Conservation (phyloP, 2,329 filamentous ascomycete genomes). For the Sarocladiaceae sp. region DNA sequence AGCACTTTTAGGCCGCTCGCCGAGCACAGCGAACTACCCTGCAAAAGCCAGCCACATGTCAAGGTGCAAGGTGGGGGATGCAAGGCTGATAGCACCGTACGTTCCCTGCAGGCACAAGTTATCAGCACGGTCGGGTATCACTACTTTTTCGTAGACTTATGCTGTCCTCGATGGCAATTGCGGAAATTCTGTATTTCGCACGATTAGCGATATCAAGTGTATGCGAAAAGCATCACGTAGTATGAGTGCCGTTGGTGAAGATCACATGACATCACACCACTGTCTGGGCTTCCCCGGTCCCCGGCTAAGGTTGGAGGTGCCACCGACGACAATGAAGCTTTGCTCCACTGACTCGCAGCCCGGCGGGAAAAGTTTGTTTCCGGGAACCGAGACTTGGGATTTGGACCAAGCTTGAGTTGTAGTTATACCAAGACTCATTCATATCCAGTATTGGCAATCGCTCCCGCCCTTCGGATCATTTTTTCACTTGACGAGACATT, state of each 20-base stretch:
- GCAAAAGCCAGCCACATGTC: background rate
- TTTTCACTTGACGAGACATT: background rate
- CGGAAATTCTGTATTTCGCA: too few species aligned
- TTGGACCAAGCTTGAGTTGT: background rate
- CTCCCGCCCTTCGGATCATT: background rate
- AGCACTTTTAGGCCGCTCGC: background rate
- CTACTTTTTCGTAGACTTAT: too few species aligned
- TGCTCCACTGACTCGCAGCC: conserved; percentile 10
- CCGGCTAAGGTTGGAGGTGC: conserved; percentile 5
- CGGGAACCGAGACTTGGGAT: conserved; percentile 9
- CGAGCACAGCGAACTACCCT: background rate
- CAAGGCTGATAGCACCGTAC: background rate
- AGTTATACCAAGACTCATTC: background rate
- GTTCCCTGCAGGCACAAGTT: background rate
- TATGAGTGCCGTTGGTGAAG: too few species aligned
- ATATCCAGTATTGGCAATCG: background rate
- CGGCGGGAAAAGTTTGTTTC: conserved; percentile 10
- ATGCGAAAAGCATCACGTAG: too few species aligned
- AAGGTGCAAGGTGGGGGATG: background rate
- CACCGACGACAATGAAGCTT: conserved; percentile 7
- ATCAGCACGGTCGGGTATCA: background rate
- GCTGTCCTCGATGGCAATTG: too few species aligned
- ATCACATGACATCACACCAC: conserved; percentile 6
- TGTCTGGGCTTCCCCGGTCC: conserved; percentile 1
- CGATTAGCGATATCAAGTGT: too few species aligned